Conservation (phyloP, 768 basidiomycete genomes). For the Boletus coccyginus region DNA sequence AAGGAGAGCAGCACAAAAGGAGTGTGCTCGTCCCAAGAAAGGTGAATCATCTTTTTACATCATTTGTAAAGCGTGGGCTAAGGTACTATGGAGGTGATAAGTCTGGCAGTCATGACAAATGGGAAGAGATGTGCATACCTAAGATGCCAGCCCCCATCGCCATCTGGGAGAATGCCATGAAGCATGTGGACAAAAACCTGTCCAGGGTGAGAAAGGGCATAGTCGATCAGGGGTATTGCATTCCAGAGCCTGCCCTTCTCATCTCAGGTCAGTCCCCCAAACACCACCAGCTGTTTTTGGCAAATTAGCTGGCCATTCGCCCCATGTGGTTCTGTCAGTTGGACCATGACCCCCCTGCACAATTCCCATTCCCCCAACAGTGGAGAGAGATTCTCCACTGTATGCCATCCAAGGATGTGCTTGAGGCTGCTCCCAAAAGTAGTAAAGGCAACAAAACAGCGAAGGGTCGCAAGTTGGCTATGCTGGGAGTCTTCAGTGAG, state of each 20-base stretch:
- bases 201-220: not conserved
- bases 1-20: too few relatives aligned
- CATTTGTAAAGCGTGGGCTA: not conserved
- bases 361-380: constrained; percentile 3
- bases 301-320: constrained; percentile 9
- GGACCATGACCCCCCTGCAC: not conserved
- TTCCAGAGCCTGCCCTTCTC: constrained; percentile 5
- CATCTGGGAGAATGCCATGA: not conserved
- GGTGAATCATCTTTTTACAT: too few relatives aligned
- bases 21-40: too few relatives aligned
- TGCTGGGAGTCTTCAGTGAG: not conserved
- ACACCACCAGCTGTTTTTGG: not conserved
- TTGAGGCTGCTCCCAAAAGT: not conserved
- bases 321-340: constrained; percentile 5
- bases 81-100: too few relatives aligned
- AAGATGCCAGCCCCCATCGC: too few relatives aligned
- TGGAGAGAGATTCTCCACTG: not conserved
- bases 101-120: not conserved
- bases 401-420: not conserved
- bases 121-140: not conserved
- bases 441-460: not conserved
- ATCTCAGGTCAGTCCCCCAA: not conserved
- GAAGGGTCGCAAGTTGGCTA: not conserved
- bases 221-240: constrained; percentile 1
- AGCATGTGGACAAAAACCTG: not conserved